These are phyloP conservation scores for Epichloe baconii DNA, from an alignment of 2,329 filamentous ascomycete species.

Conservation along the genomic window DNA sequence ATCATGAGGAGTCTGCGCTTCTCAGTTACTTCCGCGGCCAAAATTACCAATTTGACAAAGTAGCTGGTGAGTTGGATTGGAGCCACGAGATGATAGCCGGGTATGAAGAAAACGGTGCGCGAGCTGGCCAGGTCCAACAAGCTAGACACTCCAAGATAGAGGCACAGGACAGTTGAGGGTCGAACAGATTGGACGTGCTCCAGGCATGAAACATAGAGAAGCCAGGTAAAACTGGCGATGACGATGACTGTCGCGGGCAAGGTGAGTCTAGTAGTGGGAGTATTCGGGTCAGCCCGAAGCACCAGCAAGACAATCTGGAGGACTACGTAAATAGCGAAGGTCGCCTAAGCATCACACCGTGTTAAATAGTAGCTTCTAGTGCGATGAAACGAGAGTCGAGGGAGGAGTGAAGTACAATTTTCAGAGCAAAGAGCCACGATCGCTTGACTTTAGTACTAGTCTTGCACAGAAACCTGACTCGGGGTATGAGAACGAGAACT, in stretches of 20 bases:
- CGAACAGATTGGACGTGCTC: conserved; percentile 20
- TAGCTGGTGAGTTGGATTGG: conserved; percentile 14
- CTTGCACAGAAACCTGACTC: conserved; percentile 3
- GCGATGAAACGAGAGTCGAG: neutral
- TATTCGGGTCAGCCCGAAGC: conserved; percentile 8
- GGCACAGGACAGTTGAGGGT: conserved; percentile 19
- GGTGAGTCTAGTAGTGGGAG: conserved; percentile 9
- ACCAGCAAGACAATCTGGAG: conserved; percentile 9
- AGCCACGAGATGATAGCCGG: conserved; percentile 10
- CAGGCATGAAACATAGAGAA: conserved; percentile 15
- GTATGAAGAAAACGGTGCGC: conserved; percentile 20
- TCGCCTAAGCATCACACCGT: neutral
- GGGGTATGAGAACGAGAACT: conserved; percentile 5
- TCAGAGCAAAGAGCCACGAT: conserved; percentile 8
- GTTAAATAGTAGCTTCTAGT: neutral
- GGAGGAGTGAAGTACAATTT: conserved; percentile 5
- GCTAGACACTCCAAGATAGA: conserved; percentile 18
- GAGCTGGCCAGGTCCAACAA: conserved; percentile 19
- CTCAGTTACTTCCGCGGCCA: conserved; percentile 8
- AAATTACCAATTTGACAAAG: conserved; percentile 15
- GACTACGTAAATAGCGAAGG: conserved; percentile 5
- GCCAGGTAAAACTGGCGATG: conserved; percentile 7
- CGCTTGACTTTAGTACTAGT: conserved; percentile 4
- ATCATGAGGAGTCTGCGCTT: neutral
- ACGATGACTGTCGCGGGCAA: conserved; percentile 7